Evolutionary conservation across 2,329 filamentous ascomycete species (phyloP).

Genomic region (Trichoderma brevicompactum): DNA sequence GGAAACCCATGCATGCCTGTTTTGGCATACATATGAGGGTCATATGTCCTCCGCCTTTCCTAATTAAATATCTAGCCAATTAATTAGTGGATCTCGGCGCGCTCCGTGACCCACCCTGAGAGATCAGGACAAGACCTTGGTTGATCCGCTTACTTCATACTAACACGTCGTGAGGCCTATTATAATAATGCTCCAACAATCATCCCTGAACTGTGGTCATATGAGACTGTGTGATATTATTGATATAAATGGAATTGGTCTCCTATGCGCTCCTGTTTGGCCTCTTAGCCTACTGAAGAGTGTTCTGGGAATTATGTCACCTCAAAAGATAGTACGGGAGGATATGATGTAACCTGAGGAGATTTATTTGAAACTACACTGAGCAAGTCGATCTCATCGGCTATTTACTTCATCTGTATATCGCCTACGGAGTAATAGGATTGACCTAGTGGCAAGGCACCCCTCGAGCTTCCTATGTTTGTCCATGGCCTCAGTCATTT

Average conservation of each 20-base stretch:
- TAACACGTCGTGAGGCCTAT: neutral
- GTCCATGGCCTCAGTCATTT: neutral
- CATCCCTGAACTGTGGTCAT: too few relatives aligned
- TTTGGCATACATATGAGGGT: too few relatives aligned
- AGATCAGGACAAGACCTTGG: neutral
- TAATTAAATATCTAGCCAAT: neutral
- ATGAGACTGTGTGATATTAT: too few relatives aligned
- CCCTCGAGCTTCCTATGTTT: neutral
- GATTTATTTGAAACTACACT: neutral
- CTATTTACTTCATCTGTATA: neutral
- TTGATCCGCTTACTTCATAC: neutral
- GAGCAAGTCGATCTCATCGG: neutral
- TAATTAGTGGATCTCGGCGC: neutral
- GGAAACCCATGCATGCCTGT: too few relatives aligned
- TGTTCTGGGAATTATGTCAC: neutral
- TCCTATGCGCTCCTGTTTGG: neutral
- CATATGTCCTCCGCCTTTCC: too few relatives aligned
- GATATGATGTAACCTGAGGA: neutral
- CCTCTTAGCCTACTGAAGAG: neutral
- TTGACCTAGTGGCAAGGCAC: neutral
- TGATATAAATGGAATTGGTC: too few relatives aligned
- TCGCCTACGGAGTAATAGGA: conserved; percentile 2
- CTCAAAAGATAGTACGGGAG: neutral
- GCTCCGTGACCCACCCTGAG: neutral
- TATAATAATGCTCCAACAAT: neutral